Conservation (phyloP, 208 protist species). For the Leishmania martiniquensis region DNA sequence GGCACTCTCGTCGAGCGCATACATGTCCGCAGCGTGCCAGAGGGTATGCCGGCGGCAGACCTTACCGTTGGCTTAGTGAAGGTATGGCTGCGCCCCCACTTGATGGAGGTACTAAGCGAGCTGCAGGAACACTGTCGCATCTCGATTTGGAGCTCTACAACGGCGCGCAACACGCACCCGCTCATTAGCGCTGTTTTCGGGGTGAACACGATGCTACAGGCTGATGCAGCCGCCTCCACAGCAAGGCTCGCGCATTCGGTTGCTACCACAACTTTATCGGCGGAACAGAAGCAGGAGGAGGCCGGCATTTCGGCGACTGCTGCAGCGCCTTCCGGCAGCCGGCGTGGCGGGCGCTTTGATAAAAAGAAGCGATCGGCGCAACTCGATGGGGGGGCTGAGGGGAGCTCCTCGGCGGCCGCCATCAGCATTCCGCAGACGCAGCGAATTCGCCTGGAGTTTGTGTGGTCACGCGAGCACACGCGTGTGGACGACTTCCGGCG, state of each 20-base stretch:
- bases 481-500: slow-evolving; percentile 78
- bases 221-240: too few species aligned
- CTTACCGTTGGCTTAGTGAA: slow-evolving; percentile 75
- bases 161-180: slow-evolving; percentile 80
- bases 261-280: neutral
- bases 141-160: slow-evolving; percentile 90
- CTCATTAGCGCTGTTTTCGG: slow-evolving; percentile 80
- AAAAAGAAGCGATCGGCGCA: slow-evolving; percentile 13
- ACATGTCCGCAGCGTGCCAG: slow-evolving; percentile 60
- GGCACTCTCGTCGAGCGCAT: slow-evolving; percentile 88
- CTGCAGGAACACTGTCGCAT: slow-evolving; percentile 81
- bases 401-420: neutral
- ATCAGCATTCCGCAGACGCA: neutral
- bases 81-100: slow-evolving; percentile 84
- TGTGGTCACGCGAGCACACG: slow-evolving; percentile 90
- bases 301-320: neutral
- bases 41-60: slow-evolving; percentile 63
- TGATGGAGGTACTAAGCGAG: slow-evolving; percentile 54
- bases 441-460: slow-evolving; percentile 67
- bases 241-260: neutral
- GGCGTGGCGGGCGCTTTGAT: slow-evolving; percentile 7
- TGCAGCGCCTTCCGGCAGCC: neutral
- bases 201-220: slow-evolving; percentile 8
- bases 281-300: neutral
- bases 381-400: neutral